Percentiles rank a stretch among this genome's conserved stretches.
Evolutionary conservation across 2,329 filamentous ascomycete genomes (phyloP).

Genomic region (Verticillium nubilum): DNA sequence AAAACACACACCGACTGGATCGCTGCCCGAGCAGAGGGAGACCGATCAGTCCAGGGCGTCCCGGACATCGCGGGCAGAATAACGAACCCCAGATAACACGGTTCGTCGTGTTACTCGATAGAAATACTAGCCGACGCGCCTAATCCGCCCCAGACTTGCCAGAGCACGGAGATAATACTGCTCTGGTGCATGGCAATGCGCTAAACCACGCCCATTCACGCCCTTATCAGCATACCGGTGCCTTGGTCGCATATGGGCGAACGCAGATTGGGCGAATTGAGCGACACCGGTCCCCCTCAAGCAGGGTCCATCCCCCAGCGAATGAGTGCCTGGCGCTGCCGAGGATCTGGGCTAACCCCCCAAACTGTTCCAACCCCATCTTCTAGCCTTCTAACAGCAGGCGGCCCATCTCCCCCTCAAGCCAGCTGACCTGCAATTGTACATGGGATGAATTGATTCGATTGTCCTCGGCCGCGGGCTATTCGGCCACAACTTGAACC

Average conservation of each 20-base stretch:
- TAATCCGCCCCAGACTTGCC: background rate
- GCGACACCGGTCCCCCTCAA: background rate
- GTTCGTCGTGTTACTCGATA: background rate
- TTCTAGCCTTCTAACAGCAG: background rate
- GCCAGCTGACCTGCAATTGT: background rate
- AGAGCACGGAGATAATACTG: background rate
- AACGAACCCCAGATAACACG: background rate
- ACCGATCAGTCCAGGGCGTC: background rate
- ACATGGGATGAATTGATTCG: background rate
- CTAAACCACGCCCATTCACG: background rate
- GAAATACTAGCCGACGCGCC: background rate
- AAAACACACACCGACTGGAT: background rate
- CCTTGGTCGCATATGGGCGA: background rate
- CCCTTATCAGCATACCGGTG: background rate
- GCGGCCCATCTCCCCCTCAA: background rate
- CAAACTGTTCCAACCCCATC: background rate
- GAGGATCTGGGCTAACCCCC: background rate
- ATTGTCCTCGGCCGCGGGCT: background rate
- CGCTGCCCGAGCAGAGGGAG: background rate
- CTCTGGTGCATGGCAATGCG: background rate
- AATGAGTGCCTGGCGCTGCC: background rate
- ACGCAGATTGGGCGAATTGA: background rate
- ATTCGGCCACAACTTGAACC: background rate
- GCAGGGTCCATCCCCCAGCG: background rate
- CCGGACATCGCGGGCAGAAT: too few species aligned